Percentiles rank a stretch among this genome's conserved stretches.
phyloP scores from a whole-genome alignment of 2,329 filamentous ascomycete species.

The Coniella lustricola region DNA sequence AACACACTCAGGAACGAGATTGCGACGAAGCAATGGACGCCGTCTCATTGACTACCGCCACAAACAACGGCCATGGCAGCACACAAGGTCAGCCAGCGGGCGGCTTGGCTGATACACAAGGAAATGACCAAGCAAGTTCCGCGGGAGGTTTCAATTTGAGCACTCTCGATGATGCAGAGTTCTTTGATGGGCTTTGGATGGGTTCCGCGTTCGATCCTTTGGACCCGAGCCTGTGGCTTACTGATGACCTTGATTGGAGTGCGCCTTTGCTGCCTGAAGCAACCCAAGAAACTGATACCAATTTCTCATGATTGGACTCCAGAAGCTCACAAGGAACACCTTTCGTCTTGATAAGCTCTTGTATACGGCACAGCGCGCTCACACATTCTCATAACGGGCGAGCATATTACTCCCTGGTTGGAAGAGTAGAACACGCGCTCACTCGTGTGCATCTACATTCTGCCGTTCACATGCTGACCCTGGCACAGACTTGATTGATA shows the following conservation, averaged over 20 bases:
- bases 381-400: too few relatives aligned
- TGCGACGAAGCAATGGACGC: not conserved
- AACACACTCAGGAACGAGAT: not conserved
- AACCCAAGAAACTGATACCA: not conserved
- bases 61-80: not conserved
- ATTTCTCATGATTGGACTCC: not conserved
- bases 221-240: conserved; percentile 19
- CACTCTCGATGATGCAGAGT: conserved; percentile 10
- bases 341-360: not conserved
- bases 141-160: conserved; percentile 2
- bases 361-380: not conserved
- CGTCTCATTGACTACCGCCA: not conserved
- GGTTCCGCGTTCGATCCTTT: conserved; percentile 18
- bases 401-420: too few relatives aligned
- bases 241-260: conserved; percentile 8
- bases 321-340: not conserved
- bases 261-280: not conserved
- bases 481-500: too few relatives aligned
- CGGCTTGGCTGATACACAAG: not conserved
- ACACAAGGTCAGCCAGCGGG: not conserved
- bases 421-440: too few relatives aligned
- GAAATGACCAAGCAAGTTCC: not conserved
- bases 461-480: too few relatives aligned
- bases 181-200: conserved; percentile 16
- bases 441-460: too few relatives aligned